phyloP scores from a whole-genome alignment of 345 rosid species.

The Salix koriyanagi region DNA sequence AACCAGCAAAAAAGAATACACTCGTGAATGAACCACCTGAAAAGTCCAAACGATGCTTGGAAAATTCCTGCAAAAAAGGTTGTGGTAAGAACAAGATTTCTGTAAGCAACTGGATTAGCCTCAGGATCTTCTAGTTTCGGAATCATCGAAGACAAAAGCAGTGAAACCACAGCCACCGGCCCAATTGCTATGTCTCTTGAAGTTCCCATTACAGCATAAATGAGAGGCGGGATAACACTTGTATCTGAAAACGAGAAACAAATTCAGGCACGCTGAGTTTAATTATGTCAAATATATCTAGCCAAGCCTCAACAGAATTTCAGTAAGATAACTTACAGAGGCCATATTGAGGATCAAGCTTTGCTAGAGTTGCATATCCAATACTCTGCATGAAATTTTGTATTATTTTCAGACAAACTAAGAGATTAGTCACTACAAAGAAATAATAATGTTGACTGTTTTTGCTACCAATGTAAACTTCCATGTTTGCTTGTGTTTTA shows the following conservation, averaged over 20 bases:
- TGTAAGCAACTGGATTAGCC: constrained; percentile 55
- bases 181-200: constrained; percentile 89
- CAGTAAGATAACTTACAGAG: constrained; percentile 55
- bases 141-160: constrained; percentile 76
- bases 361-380: constrained; percentile 91
- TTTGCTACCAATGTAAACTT: background rate
- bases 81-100: constrained; percentile 59
- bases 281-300: background rate
- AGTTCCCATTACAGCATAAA: constrained; percentile 88
- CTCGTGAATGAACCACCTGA: constrained; percentile 35
- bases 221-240: constrained; percentile 79
- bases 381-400: constrained; percentile 49
- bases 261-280: background rate
- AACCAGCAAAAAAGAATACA: background rate
- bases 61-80: constrained; percentile 83
- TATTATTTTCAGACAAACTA: background rate
- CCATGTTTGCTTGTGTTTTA: constrained; percentile 12
- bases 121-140: constrained; percentile 57
- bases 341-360: constrained; percentile 91
- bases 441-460: background rate
- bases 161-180: constrained; percentile 90
- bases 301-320: background rate
- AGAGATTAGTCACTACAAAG: background rate
- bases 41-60: constrained; percentile 72
- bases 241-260: constrained; percentile 43